Evolutionary conservation across 805 yeast genomes (phyloP).

Genomic region (Sugiyamaella chiloensis): DNA sequence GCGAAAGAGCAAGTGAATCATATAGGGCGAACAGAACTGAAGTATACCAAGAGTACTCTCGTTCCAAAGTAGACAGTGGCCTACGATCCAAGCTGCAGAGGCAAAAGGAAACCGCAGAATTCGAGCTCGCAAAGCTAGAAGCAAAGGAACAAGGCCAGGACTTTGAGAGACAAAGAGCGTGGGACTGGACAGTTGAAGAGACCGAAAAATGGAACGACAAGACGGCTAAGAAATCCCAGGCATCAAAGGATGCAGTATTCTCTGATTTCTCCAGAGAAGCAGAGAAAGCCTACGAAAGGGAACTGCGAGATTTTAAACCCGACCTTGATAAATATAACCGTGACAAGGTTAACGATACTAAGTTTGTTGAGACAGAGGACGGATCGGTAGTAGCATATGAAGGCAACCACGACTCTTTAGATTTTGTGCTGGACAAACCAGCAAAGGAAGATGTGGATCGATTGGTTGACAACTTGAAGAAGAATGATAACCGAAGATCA

Average conservation of each 20-base stretch:
- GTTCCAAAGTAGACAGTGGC: slow-evolving; percentile 26
- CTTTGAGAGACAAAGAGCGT: slow-evolving; percentile 42
- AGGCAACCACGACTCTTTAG: slow-evolving; percentile 19
- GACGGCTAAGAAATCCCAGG: slow-evolving; percentile 26
- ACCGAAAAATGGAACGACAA: slow-evolving; percentile 59
- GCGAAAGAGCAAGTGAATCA: slow-evolving; percentile 31
- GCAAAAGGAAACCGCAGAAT: slow-evolving; percentile 37
- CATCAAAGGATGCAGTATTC: slow-evolving; percentile 39
- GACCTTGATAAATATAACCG: slow-evolving; percentile 43
- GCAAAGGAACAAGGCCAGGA: slow-evolving; percentile 39
- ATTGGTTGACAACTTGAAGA: slow-evolving; percentile 30
- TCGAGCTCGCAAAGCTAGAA: slow-evolving; percentile 39
- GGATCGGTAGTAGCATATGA: slow-evolving; percentile 22
- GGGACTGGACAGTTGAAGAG: slow-evolving; percentile 62
- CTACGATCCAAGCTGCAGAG: slow-evolving; percentile 32
- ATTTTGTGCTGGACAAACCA: slow-evolving; percentile 38
- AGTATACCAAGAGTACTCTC: slow-evolving; percentile 36
- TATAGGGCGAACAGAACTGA: slow-evolving; percentile 37
- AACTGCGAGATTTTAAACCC: slow-evolving; percentile 39
- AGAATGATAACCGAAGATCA: slow-evolving; percentile 38
- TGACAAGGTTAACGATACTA: slow-evolving; percentile 36
- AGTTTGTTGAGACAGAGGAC: slow-evolving; percentile 21
- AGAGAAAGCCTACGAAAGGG: slow-evolving; percentile 56
- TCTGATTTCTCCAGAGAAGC: slow-evolving; percentile 50
- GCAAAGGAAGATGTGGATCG: slow-evolving; percentile 34